Base-by-base conservation (phyloP, 2,329 filamentous ascomycete species). In the Colletotrichum sp. region DNA sequence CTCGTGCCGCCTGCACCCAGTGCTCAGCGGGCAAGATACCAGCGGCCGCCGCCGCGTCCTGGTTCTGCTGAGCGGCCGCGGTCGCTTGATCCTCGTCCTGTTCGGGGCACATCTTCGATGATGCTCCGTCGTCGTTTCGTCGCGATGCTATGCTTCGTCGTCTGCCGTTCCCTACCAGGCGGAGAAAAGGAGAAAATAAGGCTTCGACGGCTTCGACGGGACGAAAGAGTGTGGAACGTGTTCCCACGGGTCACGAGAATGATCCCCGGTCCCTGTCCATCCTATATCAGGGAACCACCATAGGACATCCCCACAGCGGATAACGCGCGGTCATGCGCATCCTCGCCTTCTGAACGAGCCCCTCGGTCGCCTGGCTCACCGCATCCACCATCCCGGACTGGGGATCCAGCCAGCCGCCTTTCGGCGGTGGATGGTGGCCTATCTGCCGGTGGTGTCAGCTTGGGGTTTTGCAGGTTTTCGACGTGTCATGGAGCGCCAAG, bases 11-110 rank as follows among this genome's bases (percentile, higher is more conserved):
- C 18, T 76, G 73, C 18, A 65, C 70, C 70, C 73, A 76, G 10
- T 76, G 73, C 59, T 76, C 73, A 15, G 73, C 73, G n/a, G 73
- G 73, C 13, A 76, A 59, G 10, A 76, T 76, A 36, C 73, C 73
- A 15, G 70, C 64, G 3, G 64, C 44, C 1, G 44, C 39, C 18
- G 73, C 18, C 10, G 63, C 34, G 15, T 39, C 21, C 28, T 68
- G 68, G 7, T 21, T 12, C 36, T 36, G 36, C 52, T 39, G 72
- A 10, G 57, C 26, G 5, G 32, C 36, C 13, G 26, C 12, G 26
- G 8, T 34, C 24, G 68, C 26, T 49, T 55, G 70, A 13, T 73
- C 57, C 12, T 52, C 70, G 49, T 64, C 32, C 28, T 44, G 70
- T 24, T 68, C 70, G 59, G 73, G 49, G n/a, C 39, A 63, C 73